phyloP scores from a whole-genome alignment of 345 rosid species.

The Arabidopsis thaliana region TAIR10.1 NC_003070.9:20299001-20299500 shows the following conservation, averaged over 20 bases:
- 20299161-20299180: conserved; percentile 74
- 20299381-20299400: conserved; percentile 16
- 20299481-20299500: conserved; percentile 31
- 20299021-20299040: conserved; percentile 4
- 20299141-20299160: conserved; percentile 82
- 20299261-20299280: neutral
- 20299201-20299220: conserved; percentile 42
- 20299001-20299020: conserved; percentile 16
- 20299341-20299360: neutral
- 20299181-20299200: conserved; percentile 63
- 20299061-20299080: conserved; percentile 38
- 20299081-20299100: conserved; percentile 93
- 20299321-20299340: conserved; percentile 4
- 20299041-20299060: conserved; percentile 2
- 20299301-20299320: neutral
- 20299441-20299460: conserved; percentile 22
- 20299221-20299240: conserved; percentile 8
- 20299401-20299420: neutral
- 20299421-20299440: neutral
- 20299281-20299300: neutral
- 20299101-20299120: conserved; percentile 91
- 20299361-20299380: neutral
- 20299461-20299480: conserved; percentile 10
- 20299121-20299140: conserved; percentile 91
- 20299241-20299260: conserved; percentile 9